Conservation (phyloP, 2,329 filamentous ascomycete species). For the Malbranchea cinnamomea region DNA sequence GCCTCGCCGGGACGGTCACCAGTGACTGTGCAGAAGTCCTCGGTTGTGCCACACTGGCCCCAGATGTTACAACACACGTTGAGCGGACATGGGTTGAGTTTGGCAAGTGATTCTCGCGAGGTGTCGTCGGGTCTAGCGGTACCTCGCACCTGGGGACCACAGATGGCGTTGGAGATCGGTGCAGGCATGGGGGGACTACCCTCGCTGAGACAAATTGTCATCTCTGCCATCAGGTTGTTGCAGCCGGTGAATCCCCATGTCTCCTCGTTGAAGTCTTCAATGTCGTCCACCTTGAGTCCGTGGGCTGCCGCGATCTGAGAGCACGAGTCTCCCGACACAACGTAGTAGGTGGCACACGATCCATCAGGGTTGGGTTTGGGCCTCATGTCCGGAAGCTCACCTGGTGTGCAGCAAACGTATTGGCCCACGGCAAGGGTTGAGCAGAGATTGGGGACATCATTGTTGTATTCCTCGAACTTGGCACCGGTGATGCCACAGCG, state of each 20-base stretch:
- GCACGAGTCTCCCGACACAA: constrained; percentile 24
- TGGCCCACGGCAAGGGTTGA: constrained; percentile 19
- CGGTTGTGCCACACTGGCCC: constrained; percentile 32
- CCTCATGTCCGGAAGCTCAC: constrained; percentile 21
- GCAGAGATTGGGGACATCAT: constrained; percentile 14
- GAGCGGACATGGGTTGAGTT: constrained; percentile 33
- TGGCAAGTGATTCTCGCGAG: constrained; percentile 18
- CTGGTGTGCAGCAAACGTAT: constrained; percentile 24
- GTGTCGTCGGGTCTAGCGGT: constrained; percentile 20
- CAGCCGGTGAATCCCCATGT: constrained; percentile 34
- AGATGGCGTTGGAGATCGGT: constrained; percentile 22
- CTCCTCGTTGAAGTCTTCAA: constrained; percentile 27
- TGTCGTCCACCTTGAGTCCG: constrained; percentile 21
- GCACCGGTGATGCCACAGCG: constrained; percentile 25
- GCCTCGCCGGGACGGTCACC: constrained; percentile 9
- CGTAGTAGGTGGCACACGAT: constrained; percentile 23
- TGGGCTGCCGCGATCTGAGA: constrained; percentile 18
- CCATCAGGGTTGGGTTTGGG: constrained; percentile 24
- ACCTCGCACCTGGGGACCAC: constrained; percentile 32
- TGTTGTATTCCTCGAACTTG: constrained; percentile 29
- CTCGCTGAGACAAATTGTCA: constrained; percentile 26
- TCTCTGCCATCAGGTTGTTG: constrained; percentile 15
- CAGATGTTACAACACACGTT: constrained; percentile 31
- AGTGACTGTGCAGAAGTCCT: constrained; percentile 27
- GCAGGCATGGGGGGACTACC: constrained; percentile 30